Evolutionary conservation across 441 rosid species (phyloP).

Genomic region (Syzygium syzygioides): DNA sequence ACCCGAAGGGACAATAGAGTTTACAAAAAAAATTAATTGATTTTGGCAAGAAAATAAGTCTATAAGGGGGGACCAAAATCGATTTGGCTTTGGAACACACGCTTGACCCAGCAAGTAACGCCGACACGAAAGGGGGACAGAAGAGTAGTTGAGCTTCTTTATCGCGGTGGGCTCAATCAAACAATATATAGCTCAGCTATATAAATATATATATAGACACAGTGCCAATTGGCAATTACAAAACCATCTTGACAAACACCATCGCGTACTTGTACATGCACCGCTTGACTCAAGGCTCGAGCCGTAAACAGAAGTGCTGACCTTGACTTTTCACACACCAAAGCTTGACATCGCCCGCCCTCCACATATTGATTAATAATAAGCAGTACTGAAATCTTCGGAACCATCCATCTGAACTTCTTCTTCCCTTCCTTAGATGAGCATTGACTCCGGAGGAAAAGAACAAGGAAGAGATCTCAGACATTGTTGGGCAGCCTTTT

Average conservation of each 20-base stretch:
- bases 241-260: background rate
- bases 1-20: background rate
- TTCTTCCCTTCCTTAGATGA: background rate
- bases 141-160: background rate
- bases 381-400: background rate
- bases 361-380: background rate
- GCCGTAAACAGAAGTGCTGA: background rate
- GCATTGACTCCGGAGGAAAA: background rate
- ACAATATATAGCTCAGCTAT: background rate
- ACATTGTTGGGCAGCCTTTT: background rate
- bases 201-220: background rate
- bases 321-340: background rate
- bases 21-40: background rate
- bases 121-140: background rate
- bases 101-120: background rate
- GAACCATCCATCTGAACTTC: background rate
- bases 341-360: background rate
- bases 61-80: background rate
- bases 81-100: background rate
- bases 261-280: background rate
- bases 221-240: background rate
- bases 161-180: background rate
- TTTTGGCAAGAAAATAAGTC: background rate
- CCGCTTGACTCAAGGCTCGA: background rate
- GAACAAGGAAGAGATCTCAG: background rate